These are phyloP conservation scores for Hymenoscyphus linearis DNA, from an alignment of 2,329 filamentous ascomycete genomes.

Conservation along the genomic window DNA sequence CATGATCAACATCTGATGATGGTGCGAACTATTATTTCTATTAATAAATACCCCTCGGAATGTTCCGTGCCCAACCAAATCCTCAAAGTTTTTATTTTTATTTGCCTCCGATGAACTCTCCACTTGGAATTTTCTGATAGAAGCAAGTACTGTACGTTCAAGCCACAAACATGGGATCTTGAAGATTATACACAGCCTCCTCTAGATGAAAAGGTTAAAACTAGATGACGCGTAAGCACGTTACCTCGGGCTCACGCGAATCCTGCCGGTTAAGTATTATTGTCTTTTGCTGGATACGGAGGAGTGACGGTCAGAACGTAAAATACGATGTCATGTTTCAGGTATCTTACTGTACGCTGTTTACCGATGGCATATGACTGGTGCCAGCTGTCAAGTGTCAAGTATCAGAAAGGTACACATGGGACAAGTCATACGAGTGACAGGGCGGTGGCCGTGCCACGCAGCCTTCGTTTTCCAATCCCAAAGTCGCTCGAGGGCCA, in stretches of 20 bases:
- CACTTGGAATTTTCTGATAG: not conserved
- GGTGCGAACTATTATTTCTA: not conserved
- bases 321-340: not conserved
- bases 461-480: too few species aligned
- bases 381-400: not conserved
- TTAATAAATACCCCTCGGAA: not conserved
- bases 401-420: not conserved
- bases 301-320: not conserved
- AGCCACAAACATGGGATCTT: not conserved
- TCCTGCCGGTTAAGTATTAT: not conserved
- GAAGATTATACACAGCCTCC: not conserved
- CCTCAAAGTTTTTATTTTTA: not conserved
- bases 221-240: too few species aligned
- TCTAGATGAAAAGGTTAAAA: too few species aligned
- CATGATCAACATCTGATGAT: not conserved
- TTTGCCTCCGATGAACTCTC: not conserved
- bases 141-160: not conserved
- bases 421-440: not conserved
- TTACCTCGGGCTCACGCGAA: not conserved
- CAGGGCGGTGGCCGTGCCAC: too few species aligned
- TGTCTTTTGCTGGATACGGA: not conserved
- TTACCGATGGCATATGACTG: not conserved
- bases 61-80: not conserved
- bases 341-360: not conserved
- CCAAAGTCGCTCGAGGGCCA: not conserved